A percentile compares a stretch with the other conserved stretches of the same genome.
Evolutionary conservation across 2,329 filamentous ascomycete species (phyloP).

Genomic region (Colletotrichum somersetense): DNA sequence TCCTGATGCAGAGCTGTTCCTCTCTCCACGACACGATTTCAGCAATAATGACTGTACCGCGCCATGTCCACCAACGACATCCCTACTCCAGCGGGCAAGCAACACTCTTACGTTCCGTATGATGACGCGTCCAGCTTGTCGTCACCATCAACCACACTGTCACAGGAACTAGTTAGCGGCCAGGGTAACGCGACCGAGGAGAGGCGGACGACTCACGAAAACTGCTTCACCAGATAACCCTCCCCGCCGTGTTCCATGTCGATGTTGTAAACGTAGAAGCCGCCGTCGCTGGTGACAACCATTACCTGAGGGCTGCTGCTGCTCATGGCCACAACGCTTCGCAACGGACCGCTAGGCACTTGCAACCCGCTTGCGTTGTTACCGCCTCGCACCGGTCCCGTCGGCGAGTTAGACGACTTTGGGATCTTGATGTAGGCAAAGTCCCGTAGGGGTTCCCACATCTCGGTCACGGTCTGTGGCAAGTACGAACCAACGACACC

Average conservation of each 20-base stretch:
- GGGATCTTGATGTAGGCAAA: slow-evolving; percentile 98
- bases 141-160: slow-evolving; percentile 66
- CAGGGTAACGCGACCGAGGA: neutral
- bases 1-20: slow-evolving; percentile 24
- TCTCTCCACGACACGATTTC: neutral
- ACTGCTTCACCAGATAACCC: slow-evolving; percentile 90
- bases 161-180: slow-evolving; percentile 15
- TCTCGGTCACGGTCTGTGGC: slow-evolving; percentile 93
- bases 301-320: slow-evolving; percentile 95
- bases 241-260: slow-evolving; percentile 96
- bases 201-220: slow-evolving; percentile 75
- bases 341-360: slow-evolving; percentile 65
- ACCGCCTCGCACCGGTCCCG: slow-evolving; percentile 36
- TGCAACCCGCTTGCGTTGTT: slow-evolving; percentile 37
- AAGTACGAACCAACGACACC: slow-evolving; percentile 92
- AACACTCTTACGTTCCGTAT: slow-evolving; percentile 52
- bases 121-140: slow-evolving; percentile 66
- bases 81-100: neutral
- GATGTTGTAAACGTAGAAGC: slow-evolving; percentile 95
- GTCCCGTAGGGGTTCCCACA: slow-evolving; percentile 95
- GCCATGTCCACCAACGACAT: neutral
- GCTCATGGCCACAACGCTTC: slow-evolving; percentile 97
- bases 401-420: slow-evolving; percentile 60
- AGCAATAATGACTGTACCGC: neutral
- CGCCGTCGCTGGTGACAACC: slow-evolving; percentile 96